These are phyloP conservation scores for Colletotrichum phormii DNA, from an alignment of 2,329 filamentous ascomycete genomes.

Conservation along the genomic window DNA sequence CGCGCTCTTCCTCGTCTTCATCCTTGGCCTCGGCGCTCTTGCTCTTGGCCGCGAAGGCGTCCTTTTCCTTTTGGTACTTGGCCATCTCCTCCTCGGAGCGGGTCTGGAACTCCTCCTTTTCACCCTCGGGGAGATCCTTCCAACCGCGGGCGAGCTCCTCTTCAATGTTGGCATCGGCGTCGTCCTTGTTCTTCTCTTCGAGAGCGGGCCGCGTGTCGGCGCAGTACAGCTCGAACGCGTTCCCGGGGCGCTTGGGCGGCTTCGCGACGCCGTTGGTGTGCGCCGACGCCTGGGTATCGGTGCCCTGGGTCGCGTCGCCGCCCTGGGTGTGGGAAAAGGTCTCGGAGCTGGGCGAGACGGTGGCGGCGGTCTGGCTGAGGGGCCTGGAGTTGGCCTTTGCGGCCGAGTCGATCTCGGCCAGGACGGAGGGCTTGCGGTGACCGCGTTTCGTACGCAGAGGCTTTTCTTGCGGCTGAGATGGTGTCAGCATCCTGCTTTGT, in stretches of 20 bases:
- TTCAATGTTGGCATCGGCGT: constrained; percentile 55
- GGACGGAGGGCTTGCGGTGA: constrained; percentile 70
- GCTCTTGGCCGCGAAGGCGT: constrained; percentile 39
- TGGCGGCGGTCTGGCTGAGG: constrained; percentile 59
- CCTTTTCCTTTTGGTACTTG: constrained; percentile 57
- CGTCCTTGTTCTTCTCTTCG: constrained; percentile 57
- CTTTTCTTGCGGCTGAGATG: constrained; percentile 78
- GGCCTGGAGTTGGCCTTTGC: constrained; percentile 53
- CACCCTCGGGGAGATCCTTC: constrained; percentile 62
- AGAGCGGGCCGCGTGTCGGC: constrained; percentile 59
- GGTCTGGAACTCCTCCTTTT: constrained; percentile 61
- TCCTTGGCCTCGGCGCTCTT: constrained; percentile 41
- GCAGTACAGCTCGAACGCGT: constrained; percentile 67
- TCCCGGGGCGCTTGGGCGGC: constrained; percentile 56
- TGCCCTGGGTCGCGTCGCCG: neutral
- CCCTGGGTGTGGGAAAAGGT: constrained; percentile 63
- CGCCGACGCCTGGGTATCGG: constrained; percentile 46
- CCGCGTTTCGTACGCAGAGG: constrained; percentile 80
- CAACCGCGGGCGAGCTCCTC: constrained; percentile 66
- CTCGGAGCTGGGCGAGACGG: constrained; percentile 63
- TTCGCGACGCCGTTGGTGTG: constrained; percentile 55
- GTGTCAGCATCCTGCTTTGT: constrained; percentile 37
- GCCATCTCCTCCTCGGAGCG: constrained; percentile 53
- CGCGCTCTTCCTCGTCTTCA: constrained; percentile 39
- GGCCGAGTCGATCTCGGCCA: constrained; percentile 55